Evolutionary conservation across 306 rosid species (phyloP).

Genomic region (Cucurbita maxima): DNA sequence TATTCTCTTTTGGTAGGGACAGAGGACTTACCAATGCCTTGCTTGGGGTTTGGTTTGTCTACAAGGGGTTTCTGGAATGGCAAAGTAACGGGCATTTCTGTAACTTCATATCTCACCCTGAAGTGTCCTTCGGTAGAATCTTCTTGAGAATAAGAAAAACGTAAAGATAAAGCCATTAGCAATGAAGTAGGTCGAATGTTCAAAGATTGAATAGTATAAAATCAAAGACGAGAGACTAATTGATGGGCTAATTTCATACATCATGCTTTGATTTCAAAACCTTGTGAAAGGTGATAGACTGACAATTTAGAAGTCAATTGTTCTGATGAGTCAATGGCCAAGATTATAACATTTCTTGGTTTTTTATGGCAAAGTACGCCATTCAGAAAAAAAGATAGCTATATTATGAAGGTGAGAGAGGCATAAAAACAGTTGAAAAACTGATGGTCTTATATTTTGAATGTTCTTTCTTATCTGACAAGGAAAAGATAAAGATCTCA

Average conservation of each 20-base stretch:
- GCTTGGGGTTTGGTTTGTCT: conserved; percentile 95
- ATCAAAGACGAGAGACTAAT: not conserved
- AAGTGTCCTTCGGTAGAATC: conserved; percentile 62
- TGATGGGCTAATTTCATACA: not conserved
- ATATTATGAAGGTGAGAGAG: not conserved
- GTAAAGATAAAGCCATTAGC: not conserved
- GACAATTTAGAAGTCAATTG: not conserved
- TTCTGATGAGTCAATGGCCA: not conserved
- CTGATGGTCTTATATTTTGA: not conserved
- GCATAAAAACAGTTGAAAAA: not conserved
- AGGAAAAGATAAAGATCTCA: not conserved
- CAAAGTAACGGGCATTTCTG: conserved; percentile 61
- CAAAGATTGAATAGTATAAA: not conserved
- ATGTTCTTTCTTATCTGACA: not conserved
- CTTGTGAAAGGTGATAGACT: not conserved
- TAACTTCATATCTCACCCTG: conserved; percentile 78
- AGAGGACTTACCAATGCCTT: conserved; percentile 73
- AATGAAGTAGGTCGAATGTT: not conserved
- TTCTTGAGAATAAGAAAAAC: conserved; percentile 13
- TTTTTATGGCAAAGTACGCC: not conserved
- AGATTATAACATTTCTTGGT: not conserved
- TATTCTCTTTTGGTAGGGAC: not conserved
- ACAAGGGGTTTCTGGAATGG: conserved; percentile 90
- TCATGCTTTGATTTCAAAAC: not conserved
- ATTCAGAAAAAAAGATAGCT: not conserved